These are phyloP conservation scores for Iris macrosiphon DNA, from an alignment of 106 monocot genomes.

Conservation along the genomic window DNA sequence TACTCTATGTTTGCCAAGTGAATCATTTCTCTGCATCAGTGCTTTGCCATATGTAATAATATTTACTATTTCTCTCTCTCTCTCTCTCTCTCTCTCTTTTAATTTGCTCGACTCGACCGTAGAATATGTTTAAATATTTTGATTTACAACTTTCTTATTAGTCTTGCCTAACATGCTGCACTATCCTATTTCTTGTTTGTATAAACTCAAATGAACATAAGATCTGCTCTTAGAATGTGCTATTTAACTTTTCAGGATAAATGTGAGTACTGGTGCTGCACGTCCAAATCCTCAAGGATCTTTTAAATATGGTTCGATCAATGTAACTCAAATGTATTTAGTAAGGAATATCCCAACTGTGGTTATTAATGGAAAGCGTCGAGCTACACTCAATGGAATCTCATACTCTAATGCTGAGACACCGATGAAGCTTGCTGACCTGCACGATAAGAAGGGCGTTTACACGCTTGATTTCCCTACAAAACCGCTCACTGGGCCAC, in stretches of 20 bases:
- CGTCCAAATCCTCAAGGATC: constrained; percentile 61
- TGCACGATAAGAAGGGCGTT: constrained; percentile 49
- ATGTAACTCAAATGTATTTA: constrained; percentile 55
- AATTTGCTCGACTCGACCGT: too few relatives aligned
- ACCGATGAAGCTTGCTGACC: constrained; percentile 51
- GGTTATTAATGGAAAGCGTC: constrained; percentile 36
- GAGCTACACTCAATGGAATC: constrained; percentile 63
- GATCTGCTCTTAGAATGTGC: not conserved
- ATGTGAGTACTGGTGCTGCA: constrained; percentile 45
- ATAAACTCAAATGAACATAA: too few relatives aligned
- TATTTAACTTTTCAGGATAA: constrained; percentile 23
- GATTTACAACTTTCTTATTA: too few relatives aligned
- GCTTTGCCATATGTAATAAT: not conserved
- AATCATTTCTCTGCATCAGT: too few relatives aligned
- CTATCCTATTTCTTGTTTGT: too few relatives aligned
- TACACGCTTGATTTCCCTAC: constrained; percentile 63
- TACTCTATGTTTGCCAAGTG: too few relatives aligned
- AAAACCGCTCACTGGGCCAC: constrained; percentile 31
- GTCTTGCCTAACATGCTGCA: too few relatives aligned
- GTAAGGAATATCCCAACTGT: constrained; percentile 49
- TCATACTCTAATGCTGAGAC: constrained; percentile 51
- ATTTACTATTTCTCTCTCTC: not conserved
- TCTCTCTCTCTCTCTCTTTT: too few relatives aligned
- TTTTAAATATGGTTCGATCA: constrained; percentile 49
- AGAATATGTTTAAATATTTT: too few relatives aligned